Percentiles rank a stretch among this genome's conserved stretches.
Conservation (phyloP, 1,284 basidiomycete species). For the Lentinula novae-zelandiae region DNA sequence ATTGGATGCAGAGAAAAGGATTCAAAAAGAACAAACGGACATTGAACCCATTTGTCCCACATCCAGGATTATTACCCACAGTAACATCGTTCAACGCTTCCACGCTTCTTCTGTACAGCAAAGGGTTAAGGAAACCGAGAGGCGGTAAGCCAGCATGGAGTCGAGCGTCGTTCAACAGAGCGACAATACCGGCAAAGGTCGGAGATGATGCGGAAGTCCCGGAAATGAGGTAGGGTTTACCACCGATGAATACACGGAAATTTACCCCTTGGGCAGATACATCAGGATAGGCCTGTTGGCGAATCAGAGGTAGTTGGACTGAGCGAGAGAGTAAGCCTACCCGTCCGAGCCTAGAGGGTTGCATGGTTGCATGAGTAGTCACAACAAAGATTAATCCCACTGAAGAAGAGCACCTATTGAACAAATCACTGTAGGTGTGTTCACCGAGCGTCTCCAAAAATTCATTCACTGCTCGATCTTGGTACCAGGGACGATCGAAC, state of each 20-base stretch:
- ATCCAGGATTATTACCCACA: constrained; percentile 51
- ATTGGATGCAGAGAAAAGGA: no score
- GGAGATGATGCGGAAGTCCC: constrained; percentile 48
- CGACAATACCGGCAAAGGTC: constrained; percentile 43
- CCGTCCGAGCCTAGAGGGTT: constrained; percentile 26
- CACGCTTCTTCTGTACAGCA: constrained; percentile 41
- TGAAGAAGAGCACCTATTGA: constrained; percentile 38
- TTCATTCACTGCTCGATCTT: constrained; percentile 36
- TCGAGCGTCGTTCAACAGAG: constrained; percentile 62
- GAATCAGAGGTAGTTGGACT: not conserved
- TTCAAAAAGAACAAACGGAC: not conserved
- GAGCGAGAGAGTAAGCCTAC: constrained; percentile 21
- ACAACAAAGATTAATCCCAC: not conserved
- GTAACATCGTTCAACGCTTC: constrained; percentile 50
- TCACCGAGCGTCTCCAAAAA: constrained; percentile 44
- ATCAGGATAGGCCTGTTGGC: constrained; percentile 49
- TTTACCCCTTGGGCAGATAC: constrained; percentile 53
- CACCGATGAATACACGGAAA: constrained; percentile 37
- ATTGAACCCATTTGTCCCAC: constrained; percentile 36
- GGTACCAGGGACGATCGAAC: constrained; percentile 56
- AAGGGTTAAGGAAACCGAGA: constrained; percentile 61
- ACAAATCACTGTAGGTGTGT: constrained; percentile 51
- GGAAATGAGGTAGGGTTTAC: constrained; percentile 22
- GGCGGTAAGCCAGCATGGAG: constrained; percentile 35
- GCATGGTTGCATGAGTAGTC: constrained; percentile 2